Evolutionary conservation across 805 yeast genomes (phyloP).

Genomic region (Lachancea fermentati): DNA sequence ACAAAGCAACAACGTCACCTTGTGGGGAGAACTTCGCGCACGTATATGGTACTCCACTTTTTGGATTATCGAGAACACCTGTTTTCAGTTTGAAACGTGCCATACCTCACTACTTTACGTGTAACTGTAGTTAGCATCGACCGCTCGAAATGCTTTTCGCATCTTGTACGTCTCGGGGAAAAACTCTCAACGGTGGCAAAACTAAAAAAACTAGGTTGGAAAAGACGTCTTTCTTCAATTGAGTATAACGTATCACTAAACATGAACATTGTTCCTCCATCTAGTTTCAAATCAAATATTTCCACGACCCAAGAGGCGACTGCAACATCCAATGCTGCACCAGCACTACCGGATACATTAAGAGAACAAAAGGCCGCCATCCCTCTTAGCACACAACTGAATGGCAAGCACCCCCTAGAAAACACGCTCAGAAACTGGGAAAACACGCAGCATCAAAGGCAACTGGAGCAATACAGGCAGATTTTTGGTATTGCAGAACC

Average conservation of each 20-base stretch:
- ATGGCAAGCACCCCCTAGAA: conserved; percentile 84
- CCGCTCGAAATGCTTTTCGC: too few relatives aligned
- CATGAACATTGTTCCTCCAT: conserved; percentile 52
- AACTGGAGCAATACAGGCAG: conserved; percentile 73
- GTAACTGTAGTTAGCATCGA: too few relatives aligned
- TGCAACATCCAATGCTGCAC: conserved; percentile 54
- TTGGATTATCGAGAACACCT: not conserved
- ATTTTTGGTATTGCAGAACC: conserved; percentile 93
- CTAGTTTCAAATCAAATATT: conserved; percentile 40
- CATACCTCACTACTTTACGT: not conserved
- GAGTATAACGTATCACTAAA: conserved; percentile 1
- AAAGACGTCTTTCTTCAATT: too few relatives aligned
- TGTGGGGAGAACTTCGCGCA: conserved; percentile 57
- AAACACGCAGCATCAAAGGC: conserved; percentile 58
- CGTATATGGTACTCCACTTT: conserved; percentile 28
- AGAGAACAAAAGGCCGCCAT: conserved; percentile 59
- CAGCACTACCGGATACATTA: conserved; percentile 63
- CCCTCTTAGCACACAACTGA: conserved; percentile 50
- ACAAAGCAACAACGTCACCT: conserved; percentile 51
- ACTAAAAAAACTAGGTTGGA: too few relatives aligned
- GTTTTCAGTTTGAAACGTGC: conserved; percentile 3
- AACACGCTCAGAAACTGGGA: conserved; percentile 76
- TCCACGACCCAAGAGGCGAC: conserved; percentile 48
- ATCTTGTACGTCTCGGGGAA: too few relatives aligned
- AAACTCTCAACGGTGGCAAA: not conserved